These are phyloP conservation scores for Diplodia intermedia DNA, from an alignment of 2,329 filamentous ascomycete genomes.

Conservation along the genomic window DNA sequence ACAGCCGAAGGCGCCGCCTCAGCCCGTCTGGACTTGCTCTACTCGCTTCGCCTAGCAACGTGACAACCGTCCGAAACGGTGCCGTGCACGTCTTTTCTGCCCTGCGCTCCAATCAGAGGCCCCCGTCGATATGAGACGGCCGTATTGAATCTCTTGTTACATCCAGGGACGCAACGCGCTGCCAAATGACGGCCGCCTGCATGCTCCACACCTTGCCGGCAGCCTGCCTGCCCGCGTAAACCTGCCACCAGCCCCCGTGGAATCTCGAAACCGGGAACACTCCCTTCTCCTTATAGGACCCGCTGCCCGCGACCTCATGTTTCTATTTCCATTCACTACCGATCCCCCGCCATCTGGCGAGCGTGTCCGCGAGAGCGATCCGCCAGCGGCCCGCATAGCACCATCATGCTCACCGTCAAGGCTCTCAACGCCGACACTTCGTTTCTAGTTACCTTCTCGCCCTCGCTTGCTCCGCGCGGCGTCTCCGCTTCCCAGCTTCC, in stretches of 20 bases:
- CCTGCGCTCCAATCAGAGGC: background rate
- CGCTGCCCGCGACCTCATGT: conserved; percentile 16
- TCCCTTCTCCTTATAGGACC: conserved; percentile 22
- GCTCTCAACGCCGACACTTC: conserved; percentile 70
- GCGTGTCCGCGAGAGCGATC: conserved; percentile 1
- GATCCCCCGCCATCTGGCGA: conserved; percentile 15
- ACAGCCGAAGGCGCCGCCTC: background rate
- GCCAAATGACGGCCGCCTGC: conserved; percentile 23
- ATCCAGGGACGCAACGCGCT: background rate
- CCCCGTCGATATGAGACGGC: background rate
- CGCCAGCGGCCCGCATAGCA: conserved; percentile 20
- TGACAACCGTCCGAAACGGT: conserved; percentile 7
- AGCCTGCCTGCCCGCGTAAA: conserved; percentile 30
- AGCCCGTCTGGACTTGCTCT: background rate
- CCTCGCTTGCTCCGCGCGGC: conserved; percentile 53
- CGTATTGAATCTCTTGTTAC: background rate
- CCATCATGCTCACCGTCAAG: conserved; percentile 69
- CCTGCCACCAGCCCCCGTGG: conserved; percentile 6
- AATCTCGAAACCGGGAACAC: conserved; percentile 28
- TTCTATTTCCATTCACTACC: conserved; percentile 14
- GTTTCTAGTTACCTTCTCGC: conserved; percentile 69
- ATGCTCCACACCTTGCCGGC: conserved; percentile 25
- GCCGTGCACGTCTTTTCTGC: background rate
- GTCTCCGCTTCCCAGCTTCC: conserved; percentile 50
- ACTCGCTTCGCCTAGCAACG: background rate